Percentiles rank a stretch among this genome's conserved stretches.
These are phyloP conservation scores for Cystobasidium pallidum DNA, from an alignment of 1,284 basidiomycete genomes.

Conservation along the genomic window DNA sequence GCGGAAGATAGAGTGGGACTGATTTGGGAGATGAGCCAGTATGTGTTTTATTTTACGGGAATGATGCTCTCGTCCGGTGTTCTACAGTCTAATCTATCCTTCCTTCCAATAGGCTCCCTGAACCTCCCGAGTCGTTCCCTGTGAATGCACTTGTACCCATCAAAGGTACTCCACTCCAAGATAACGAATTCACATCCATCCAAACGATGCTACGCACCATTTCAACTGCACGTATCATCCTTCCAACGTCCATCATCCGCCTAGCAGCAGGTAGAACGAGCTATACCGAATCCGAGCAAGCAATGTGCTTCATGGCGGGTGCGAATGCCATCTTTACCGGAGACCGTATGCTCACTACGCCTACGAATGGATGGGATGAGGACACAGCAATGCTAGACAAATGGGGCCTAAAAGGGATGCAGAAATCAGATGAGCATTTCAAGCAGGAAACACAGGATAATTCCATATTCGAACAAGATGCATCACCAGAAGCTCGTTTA, in stretches of 20 bases:
- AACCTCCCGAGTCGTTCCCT: constrained; percentile 97
- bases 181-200: constrained; percentile 64
- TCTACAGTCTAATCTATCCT: neutral
- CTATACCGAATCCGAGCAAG: constrained; percentile 88
- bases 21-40: constrained; percentile 92
- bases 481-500: constrained; percentile 17
- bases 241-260: constrained; percentile 91
- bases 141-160: constrained; percentile 86
- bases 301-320: constrained; percentile 97
- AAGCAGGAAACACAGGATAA: constrained; percentile 15
- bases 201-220: constrained; percentile 90
- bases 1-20: constrained; percentile 88
- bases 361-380: constrained; percentile 64
- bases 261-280: constrained; percentile 92
- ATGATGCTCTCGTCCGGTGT: too few relatives aligned
- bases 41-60: too few relatives aligned
- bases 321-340: constrained; percentile 99
- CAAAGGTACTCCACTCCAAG: constrained; percentile 64
- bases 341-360: constrained; percentile 95
- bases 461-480: constrained; percentile 10
- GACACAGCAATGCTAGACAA: constrained; percentile 92
- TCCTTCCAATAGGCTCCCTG: constrained; percentile 69
- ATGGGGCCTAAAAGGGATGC: constrained; percentile 91
- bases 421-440: constrained; percentile 61
- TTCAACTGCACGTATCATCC: constrained; percentile 87